These are phyloP conservation scores for Leishmania guyanensis DNA, from an alignment of 208 protist species.

Conservation along the genomic window DNA sequence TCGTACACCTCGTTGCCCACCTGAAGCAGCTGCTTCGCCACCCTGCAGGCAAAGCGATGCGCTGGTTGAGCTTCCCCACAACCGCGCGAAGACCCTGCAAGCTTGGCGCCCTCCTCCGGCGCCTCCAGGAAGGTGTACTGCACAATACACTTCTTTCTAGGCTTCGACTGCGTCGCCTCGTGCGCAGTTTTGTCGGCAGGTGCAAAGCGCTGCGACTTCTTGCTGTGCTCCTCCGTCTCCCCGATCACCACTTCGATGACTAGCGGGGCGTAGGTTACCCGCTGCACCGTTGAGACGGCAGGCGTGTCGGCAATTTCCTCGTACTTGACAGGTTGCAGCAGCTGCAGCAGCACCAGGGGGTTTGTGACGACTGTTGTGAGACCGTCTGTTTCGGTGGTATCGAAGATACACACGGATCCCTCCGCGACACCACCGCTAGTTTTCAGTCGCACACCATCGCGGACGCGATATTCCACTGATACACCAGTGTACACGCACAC, in stretches of 20 bases:
- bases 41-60: constrained; percentile 22
- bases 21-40: constrained; percentile 77
- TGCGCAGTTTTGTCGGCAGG: not conserved
- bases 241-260: constrained; percentile 41
- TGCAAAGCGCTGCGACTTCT: not conserved
- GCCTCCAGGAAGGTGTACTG: constrained; percentile 41
- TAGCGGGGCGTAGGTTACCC: constrained; percentile 31
- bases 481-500: constrained; percentile 26
- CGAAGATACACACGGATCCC: constrained; percentile 12
- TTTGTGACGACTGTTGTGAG: constrained; percentile 17
- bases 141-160: constrained; percentile 6
- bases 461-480: constrained; percentile 11
- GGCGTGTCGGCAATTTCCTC: not conserved
- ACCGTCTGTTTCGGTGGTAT: constrained; percentile 3
- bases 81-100: not conserved
- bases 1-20: constrained; percentile 75
- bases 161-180: not conserved
- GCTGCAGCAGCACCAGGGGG: constrained; percentile 12
- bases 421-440: constrained; percentile 1
- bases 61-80: not conserved
- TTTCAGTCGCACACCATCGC: constrained; percentile 18
- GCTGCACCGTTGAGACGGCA: not conserved
- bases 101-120: not conserved
- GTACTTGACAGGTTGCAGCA: constrained; percentile 9
- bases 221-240: constrained; percentile 7